Conservation (phyloP, 1,284 basidiomycete genomes). For the Golubevia sp. region DNA sequence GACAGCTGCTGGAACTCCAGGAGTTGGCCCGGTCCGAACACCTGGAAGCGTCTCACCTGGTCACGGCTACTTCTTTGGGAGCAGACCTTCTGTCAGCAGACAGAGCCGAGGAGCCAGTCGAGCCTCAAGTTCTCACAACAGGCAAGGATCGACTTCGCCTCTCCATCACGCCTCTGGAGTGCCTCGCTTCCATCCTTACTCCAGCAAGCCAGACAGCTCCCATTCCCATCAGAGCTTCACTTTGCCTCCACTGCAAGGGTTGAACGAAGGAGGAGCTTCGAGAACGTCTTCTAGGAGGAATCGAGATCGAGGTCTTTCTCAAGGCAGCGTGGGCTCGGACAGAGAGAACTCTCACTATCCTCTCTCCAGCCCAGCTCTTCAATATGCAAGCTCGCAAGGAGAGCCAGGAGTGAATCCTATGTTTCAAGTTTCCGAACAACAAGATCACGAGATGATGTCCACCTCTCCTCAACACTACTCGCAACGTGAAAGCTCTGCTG, state of each 20-base stretch:
- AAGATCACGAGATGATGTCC: neutral
- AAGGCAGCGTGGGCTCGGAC: constrained; percentile 7
- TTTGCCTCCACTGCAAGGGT: neutral
- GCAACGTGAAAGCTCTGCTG: neutral
- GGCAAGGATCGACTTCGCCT: constrained; percentile 45
- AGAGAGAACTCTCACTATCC: neutral
- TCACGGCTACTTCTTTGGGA: constrained; percentile 26
- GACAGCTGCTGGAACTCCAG: constrained; percentile 24
- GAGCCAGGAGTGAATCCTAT: constrained; percentile 4
- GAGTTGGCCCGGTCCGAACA: constrained; percentile 22
- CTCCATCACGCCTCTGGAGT: constrained; percentile 42
- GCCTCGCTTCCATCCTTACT: constrained; percentile 53
- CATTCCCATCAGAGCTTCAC: constrained; percentile 1
- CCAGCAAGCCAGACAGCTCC: neutral
- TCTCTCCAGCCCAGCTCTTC: neutral
- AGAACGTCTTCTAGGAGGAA: neutral
- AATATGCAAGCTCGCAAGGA: neutral
- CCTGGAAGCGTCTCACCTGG: constrained; percentile 39
- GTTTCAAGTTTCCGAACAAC: constrained; percentile 3
- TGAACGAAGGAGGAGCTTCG: constrained; percentile 1
- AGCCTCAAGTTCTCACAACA: constrained; percentile 36
- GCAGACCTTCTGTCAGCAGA: constrained; percentile 31
- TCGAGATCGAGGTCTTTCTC: constrained; percentile 7
- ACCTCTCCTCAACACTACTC: constrained; percentile 17
- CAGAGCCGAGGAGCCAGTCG: constrained; percentile 41